Percentiles rank a stretch among this genome's conserved stretches.
phyloP scores from a whole-genome alignment of 1,284 basidiomycete species.

The Ustilago tritici region DNA sequence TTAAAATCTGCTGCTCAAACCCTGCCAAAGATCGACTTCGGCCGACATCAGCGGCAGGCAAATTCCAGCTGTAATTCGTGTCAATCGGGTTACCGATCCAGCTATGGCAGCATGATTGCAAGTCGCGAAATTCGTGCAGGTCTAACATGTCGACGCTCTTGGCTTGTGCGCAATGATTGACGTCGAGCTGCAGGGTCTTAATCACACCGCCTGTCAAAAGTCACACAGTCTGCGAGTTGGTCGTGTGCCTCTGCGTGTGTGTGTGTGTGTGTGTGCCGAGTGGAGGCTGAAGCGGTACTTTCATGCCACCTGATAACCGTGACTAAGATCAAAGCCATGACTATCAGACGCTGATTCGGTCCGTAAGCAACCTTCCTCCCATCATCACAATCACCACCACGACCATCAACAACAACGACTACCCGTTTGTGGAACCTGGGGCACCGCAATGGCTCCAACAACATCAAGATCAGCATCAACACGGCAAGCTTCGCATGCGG shows the following conservation, averaged over 20 bases:
- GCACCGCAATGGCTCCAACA: constrained; percentile 24
- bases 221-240: neutral
- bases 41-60: neutral
- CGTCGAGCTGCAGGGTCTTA: constrained; percentile 42
- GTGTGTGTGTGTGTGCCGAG: neutral
- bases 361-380: neutral
- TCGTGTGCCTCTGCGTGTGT: too few species aligned
- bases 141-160: constrained; percentile 5
- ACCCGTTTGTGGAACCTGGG: too few species aligned
- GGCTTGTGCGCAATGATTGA: constrained; percentile 12
- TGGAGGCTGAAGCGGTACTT: neutral
- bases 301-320: too few species aligned
- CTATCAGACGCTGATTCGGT: too few species aligned
- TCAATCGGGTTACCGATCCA: neutral
- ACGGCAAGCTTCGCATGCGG: constrained; percentile 82
- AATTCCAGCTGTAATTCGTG: neutral
- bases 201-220: neutral
- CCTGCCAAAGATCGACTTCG: neutral
- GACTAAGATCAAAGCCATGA: too few species aligned
- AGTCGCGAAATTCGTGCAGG: neutral
- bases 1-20: too few species aligned
- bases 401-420: too few species aligned
- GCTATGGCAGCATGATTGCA: neutral
- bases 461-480: constrained; percentile 11
- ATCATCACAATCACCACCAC: neutral